phyloP scores from a whole-genome alignment of 495 filamentous ascomycete genomes.

The Cudoniella acicularis region DNA sequence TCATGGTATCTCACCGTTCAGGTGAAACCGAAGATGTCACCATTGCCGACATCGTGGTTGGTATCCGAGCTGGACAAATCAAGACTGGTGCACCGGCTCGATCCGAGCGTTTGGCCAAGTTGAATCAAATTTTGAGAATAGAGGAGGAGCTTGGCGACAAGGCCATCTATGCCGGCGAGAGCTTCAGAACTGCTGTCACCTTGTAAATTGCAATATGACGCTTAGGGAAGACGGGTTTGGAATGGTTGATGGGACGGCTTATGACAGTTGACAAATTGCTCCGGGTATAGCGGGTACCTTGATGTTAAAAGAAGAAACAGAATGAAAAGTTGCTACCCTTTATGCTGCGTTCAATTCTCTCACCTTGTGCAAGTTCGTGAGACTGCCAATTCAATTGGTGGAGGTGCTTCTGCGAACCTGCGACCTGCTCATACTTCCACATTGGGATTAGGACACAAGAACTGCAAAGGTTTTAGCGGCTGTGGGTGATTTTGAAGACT shows the following conservation, averaged over 20 bases:
- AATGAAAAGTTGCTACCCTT: constrained; percentile 25
- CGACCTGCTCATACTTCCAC: no score
- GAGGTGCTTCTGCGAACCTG: no score
- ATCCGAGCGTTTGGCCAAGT: constrained; percentile 97
- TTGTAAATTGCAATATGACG: constrained; percentile 51
- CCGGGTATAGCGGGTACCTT: neutral
- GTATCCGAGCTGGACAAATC: constrained; percentile 94
- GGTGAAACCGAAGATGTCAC: constrained; percentile 55
- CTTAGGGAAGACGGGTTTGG: neutral
- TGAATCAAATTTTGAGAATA: constrained; percentile 98
- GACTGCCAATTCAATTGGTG: no score
- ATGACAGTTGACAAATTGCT: constrained; percentile 1
- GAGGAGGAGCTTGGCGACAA: constrained; percentile 96
- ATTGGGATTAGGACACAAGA: no score
- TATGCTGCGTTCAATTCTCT: no score
- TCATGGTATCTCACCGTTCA: constrained; percentile 99
- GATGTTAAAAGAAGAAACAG: constrained; percentile 11
- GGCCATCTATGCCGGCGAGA: constrained; percentile 84
- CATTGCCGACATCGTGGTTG: constrained; percentile 95
- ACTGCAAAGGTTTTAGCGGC: no score
- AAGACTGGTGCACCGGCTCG: constrained; percentile 97
- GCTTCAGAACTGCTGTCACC: constrained; percentile 87
- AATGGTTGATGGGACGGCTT: neutral
- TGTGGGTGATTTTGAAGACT: no score
- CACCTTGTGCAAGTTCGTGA: no score